phyloP scores from a whole-genome alignment of 208 protist genomes.

The Plasmodiophora brassicae region DNA sequence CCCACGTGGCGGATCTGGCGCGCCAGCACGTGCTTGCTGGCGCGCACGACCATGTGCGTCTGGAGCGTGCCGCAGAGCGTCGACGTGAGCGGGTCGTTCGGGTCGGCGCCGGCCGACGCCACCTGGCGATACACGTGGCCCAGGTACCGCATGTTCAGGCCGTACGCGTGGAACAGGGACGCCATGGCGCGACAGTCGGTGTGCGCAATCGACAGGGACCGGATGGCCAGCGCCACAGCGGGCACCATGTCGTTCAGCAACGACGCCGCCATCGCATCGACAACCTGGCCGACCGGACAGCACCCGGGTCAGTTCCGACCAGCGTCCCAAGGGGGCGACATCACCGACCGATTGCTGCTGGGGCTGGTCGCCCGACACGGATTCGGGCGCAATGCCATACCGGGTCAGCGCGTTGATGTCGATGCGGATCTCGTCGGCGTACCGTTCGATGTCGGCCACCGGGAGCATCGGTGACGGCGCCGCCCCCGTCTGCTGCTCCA shows the following conservation, averaged over 20 bases:
- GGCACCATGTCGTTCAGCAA: background rate
- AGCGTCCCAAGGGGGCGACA: no score
- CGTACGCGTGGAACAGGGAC: background rate
- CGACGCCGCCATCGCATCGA: background rate
- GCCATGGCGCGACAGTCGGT: background rate
- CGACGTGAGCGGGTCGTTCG: no score
- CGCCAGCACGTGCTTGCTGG: background rate
- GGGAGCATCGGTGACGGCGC: background rate
- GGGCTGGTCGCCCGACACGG: no score
- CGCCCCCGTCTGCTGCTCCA: background rate
- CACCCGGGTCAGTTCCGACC: no score
- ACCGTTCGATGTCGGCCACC: background rate
- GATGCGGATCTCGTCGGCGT: background rate
- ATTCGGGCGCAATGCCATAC: background rate
- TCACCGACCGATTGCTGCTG: no score
- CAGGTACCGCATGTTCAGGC: constrained; percentile 12
- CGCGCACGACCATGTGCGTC: background rate
- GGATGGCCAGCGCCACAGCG: background rate
- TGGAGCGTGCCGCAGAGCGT: background rate
- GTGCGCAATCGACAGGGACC: background rate
- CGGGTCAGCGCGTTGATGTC: background rate
- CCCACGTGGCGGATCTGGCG: background rate
- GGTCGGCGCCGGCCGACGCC: no score
- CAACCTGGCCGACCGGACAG: no score
- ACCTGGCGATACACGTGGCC: background rate